phyloP scores from a whole-genome alignment of 805 yeast genomes.

The Lipomyces starkeyi region DNA sequence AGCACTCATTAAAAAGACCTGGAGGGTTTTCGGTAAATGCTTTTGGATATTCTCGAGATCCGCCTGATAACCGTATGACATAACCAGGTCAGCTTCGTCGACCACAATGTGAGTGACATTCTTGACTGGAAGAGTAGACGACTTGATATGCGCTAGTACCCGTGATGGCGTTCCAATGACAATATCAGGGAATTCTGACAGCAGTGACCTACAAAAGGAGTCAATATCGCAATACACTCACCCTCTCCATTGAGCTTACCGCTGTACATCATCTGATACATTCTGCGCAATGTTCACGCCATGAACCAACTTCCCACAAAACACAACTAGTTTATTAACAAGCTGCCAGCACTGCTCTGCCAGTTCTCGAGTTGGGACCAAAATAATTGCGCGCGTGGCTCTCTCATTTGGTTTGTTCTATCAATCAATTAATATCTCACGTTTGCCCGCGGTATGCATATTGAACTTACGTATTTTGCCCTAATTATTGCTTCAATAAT shows the following conservation, averaged over 20 bases:
- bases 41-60: conserved; percentile 73
- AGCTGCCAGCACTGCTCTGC: conserved; percentile 83
- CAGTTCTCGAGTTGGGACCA: conserved; percentile 93
- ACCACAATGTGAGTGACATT: conserved; percentile 75
- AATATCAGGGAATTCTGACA: conserved; percentile 78
- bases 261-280: conserved; percentile 71
- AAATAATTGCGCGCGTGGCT: conserved; percentile 63
- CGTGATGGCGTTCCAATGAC: conserved; percentile 87
- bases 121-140: conserved; percentile 54
- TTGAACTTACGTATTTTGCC: conserved; percentile 23
- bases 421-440: not conserved
- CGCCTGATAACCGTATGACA: conserved; percentile 88
- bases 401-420: conserved; percentile 38
- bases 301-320: conserved; percentile 69
- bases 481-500: conserved; percentile 76
- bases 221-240: not conserved
- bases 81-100: conserved; percentile 92
- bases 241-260: conserved; percentile 11
- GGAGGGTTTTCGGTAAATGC: conserved; percentile 76
- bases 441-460: not conserved
- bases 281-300: conserved; percentile 70
- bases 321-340: conserved; percentile 68
- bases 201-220: conserved; percentile 55
- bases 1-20: conserved; percentile 95
- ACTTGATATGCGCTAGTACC: conserved; percentile 57